Base-by-base conservation (phyloP, 192 early-diverging fungal genomes). In the Coemansia sp. region DNA sequence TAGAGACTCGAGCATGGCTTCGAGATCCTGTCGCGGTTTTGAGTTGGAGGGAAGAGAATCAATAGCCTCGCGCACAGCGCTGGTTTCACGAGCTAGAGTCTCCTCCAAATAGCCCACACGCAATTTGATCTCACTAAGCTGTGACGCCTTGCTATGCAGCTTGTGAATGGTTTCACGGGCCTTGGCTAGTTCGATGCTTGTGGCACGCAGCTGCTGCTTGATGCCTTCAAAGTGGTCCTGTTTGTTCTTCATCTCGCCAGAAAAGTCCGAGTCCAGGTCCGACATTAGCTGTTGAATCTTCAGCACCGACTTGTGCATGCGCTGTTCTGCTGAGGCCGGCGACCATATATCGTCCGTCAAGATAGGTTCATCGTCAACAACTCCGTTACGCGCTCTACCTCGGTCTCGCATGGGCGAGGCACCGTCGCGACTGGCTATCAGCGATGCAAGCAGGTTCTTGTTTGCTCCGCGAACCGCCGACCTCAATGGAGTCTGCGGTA, bases 241-340 rank as follows among this genome's bases (percentile, higher is more conserved):
- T 57, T 88, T 85, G 29, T 71, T 39, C 52, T 78, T 68, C 42
- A 91, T 76, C 39, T 90, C 84, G 9, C 83, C 85, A 2, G 83
- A 71, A 65, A 86, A 90, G 30, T 93, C 87, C 0, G 80, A 76
- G 62, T 93, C 91, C n/a, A 91, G 63, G 17, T 88, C 86, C 11
- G 87, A 75, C 46, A 91, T 84, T 57, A 91, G 74, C 60, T 84
- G 85, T 70, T 91, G 90, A 29, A 93, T 84, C 53, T 79, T 70
- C 57, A 59, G 53, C 29, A 83, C 72, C 46, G 76, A 83, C 57
- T 81, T 66, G 61, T 70, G 79, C 74, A 81, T 76, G 33, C 79
- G 79, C 57, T 64, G 63, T 53, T 81, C 74, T 4, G 74, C 70
- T 22, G 74, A 67, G 11, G 65, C 67, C 1, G 79, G 67, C 57